These are phyloP conservation scores for Lojkania enalia DNA, from an alignment of 2,329 filamentous ascomycete genomes.

Conservation along the genomic window DNA sequence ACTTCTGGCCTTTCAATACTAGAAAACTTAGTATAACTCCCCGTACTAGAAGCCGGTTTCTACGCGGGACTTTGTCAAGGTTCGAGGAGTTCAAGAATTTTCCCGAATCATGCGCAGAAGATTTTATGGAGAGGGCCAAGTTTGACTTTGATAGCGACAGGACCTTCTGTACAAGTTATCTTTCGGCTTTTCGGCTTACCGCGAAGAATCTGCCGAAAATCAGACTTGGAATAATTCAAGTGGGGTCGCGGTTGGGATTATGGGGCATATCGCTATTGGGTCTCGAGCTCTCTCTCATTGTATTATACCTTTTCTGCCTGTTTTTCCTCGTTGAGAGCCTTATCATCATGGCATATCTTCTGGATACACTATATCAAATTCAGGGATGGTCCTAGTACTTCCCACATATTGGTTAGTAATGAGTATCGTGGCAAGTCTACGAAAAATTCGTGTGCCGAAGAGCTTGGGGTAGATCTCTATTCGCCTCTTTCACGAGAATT, in stretches of 20 bases:
- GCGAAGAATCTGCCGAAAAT: too few species aligned
- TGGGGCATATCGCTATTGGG: constrained; percentile 19
- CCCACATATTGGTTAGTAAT: constrained; percentile 18
- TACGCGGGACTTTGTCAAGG: background rate
- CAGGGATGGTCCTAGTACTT: constrained; percentile 21
- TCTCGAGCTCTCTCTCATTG: constrained; percentile 20
- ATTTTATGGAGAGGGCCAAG: too few species aligned
- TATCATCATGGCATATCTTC: constrained; percentile 19
- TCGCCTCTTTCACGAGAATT: too few species aligned
- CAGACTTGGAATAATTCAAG: background rate
- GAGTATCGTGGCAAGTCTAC: too few species aligned
- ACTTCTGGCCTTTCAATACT: background rate
- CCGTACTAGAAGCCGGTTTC: background rate
- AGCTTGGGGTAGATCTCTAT: too few species aligned
- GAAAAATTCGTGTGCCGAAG: too few species aligned
- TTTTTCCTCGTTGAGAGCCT: constrained; percentile 26
- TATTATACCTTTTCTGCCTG: constrained; percentile 12
- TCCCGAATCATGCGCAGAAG: too few species aligned
- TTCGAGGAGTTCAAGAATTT: background rate
- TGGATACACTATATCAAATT: constrained; percentile 17
- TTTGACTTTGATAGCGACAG: too few species aligned
- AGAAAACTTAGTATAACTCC: background rate
- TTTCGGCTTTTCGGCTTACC: too few species aligned
- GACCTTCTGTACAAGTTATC: background rate
- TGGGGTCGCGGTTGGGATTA: constrained; percentile 3